A percentile compares a stretch with the other conserved stretches of the same genome.
phyloP scores from a whole-genome alignment of 2,329 filamentous ascomycete genomes.

The Phoma sp. region DNA sequence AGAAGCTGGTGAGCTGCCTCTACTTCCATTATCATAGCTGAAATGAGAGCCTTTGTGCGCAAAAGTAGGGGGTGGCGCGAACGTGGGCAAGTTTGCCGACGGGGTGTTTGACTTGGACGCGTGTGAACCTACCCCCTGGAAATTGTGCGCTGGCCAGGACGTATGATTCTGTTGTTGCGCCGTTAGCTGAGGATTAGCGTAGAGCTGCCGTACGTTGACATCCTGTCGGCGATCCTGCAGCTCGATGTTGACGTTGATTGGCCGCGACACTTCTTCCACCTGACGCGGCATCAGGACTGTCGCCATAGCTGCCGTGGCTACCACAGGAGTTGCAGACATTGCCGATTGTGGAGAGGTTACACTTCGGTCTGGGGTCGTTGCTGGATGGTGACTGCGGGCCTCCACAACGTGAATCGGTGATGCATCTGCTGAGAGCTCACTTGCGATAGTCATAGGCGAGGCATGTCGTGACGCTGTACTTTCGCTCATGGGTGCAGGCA shows the following conservation, averaged over 20 bases:
- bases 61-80: slow-evolving; percentile 40
- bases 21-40: slow-evolving; percentile 35
- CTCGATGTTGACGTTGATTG: slow-evolving; percentile 43
- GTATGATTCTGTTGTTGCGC: slow-evolving; percentile 26
- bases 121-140: slow-evolving; percentile 15
- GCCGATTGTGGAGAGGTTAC: slow-evolving; percentile 35
- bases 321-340: slow-evolving; percentile 41
- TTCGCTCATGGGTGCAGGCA: slow-evolving; percentile 1
- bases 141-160: slow-evolving; percentile 25
- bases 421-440: slow-evolving; percentile 1
- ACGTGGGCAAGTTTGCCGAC: slow-evolving; percentile 31
- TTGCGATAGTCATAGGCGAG: slow-evolving; percentile 2
- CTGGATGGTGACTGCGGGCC: slow-evolving; percentile 17
- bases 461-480: neutral
- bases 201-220: slow-evolving; percentile 19
- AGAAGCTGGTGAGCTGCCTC: slow-evolving; percentile 30
- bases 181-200: slow-evolving; percentile 24
- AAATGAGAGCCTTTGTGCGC: slow-evolving; percentile 34
- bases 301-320: slow-evolving; percentile 40
- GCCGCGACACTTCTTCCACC: slow-evolving; percentile 28
- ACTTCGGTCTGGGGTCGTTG: slow-evolving; percentile 17
- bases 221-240: slow-evolving; percentile 35
- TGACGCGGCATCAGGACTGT: slow-evolving; percentile 43
- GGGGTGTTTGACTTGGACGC: slow-evolving; percentile 21
- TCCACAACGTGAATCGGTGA: slow-evolving; percentile 5